Conservation (phyloP, 169 alveolate genomes). For the Eimeria brunetti region DNA sequence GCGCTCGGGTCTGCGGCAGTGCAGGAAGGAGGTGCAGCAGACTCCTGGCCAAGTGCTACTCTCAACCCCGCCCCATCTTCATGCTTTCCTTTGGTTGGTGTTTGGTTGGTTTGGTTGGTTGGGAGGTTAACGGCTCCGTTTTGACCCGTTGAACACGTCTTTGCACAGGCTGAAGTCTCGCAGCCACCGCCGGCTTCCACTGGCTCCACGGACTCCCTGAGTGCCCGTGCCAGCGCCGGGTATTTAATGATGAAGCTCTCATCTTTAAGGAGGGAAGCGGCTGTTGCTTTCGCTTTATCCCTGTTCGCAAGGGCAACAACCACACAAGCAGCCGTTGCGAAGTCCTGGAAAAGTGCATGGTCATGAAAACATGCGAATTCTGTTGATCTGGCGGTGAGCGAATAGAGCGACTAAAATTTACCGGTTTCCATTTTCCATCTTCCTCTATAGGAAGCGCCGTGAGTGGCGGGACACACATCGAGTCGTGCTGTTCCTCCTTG, state of each 20-base stretch:
- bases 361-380: not conserved
- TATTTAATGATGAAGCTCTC: constrained; percentile 64
- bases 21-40: not conserved
- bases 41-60: not conserved
- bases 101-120: too few species aligned
- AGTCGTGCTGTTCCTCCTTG: not conserved
- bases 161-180: not conserved
- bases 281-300: constrained; percentile 57
- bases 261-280: constrained; percentile 67
- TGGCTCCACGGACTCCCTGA: constrained; percentile 74
- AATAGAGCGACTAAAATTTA: not conserved
- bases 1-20: not conserved
- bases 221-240: constrained; percentile 79
- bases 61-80: not conserved
- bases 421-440: constrained; percentile 70
- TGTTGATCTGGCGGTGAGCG: not conserved
- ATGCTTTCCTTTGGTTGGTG: not conserved
- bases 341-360: not conserved
- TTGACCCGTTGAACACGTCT: not conserved
- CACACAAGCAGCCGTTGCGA: not conserved
- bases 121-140: not conserved
- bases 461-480: constrained; percentile 38
- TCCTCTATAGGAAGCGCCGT: constrained; percentile 62
- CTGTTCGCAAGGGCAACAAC: not conserved
- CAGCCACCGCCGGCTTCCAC: not conserved